Base-by-base conservation (phyloP, 805 yeast genomes). In the Kodamaea neixiangensis region DNA sequence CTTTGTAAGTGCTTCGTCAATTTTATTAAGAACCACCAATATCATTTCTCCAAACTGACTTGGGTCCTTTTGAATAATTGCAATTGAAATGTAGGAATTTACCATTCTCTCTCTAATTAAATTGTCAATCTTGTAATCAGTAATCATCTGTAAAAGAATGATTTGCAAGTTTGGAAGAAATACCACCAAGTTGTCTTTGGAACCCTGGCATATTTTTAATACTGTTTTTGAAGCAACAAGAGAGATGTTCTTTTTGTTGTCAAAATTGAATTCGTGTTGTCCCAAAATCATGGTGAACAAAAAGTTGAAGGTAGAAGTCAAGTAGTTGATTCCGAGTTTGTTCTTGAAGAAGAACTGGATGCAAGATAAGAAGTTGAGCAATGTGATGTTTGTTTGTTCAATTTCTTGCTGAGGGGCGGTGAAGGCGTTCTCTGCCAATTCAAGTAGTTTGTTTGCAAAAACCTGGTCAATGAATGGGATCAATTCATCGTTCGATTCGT, bases 1-100 rank as follows among this genome's bases (percentile, higher is more conserved):
- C 7, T 44, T 35, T 3, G 25, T 3, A 13, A 39, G 13, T 17
- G 35, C 37, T 4, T 50, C 50, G 2, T 56, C 51, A 3, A 71
- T 63, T 6, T 58, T 57, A 0, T 48, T 44, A 2, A 71, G 54
- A 44, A 69, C 45, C 5, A 56, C 57, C 15, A 34, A 50, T 3
- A 69, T 44, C 1, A 62, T 54, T 13, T 58, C 54, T 7, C 68
- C 69, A 34, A 68, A 60, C 25, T 58, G 50, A 0, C 20, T 35
- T 2, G 87, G 84, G 43, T 80, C 73, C 21, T 73, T 71, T 21
- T 78, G 65, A 19, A 82, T 73, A 59, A 83, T 86, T 22, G 85
- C 72, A 42, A 87, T 81, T 14, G 85, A 83, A 3, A 86, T 78
- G 59, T 82, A 79, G 0, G 92, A 77, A 53, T 82, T 79, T 35